Evolutionary conservation across 768 basidiomycete genomes (phyloP).

Genomic region (Calocera cornea): DNA sequence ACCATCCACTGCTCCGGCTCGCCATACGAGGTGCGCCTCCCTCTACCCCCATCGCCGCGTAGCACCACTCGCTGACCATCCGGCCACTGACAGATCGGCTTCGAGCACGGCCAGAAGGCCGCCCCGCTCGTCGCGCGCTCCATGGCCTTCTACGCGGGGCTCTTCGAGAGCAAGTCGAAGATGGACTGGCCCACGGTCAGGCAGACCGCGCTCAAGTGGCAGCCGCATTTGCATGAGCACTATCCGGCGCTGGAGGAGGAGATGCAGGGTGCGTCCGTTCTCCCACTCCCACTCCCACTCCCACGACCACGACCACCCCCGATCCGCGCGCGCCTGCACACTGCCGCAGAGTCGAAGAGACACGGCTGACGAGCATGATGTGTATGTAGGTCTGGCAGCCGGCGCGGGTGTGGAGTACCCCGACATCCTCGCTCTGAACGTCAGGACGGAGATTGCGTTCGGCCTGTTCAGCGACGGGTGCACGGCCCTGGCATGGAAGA

Average conservation of each 20-base stretch:
- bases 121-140: conserved; percentile 23
- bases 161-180: conserved; percentile 24
- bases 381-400: conserved; percentile 21
- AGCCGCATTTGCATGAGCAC: conserved; percentile 16
- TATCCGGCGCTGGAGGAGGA: conserved; percentile 24
- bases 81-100: conserved; percentile 19
- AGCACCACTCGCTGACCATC: too few species aligned
- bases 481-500: conserved; percentile 24
- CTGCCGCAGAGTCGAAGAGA: too few species aligned
- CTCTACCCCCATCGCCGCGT: too few species aligned
- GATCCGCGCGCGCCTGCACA: too few species aligned
- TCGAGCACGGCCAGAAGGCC: conserved; percentile 22
- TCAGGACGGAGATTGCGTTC: conserved; percentile 29
- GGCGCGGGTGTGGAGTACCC: conserved; percentile 16
- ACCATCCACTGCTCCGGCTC: conserved; percentile 6
- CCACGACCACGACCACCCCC: too few species aligned
- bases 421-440: conserved; percentile 28
- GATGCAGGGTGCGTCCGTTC: conserved; percentile 19
- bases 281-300: too few species aligned
- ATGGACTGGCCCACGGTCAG: conserved; percentile 26
- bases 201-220: conserved; percentile 19
- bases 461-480: conserved; percentile 29
- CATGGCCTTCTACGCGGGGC: conserved; percentile 22
- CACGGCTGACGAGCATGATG: too few species aligned
- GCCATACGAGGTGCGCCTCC: conserved; percentile 10